Base-by-base conservation (phyloP, 495 filamentous ascomycete species). In the Saxophila tyrrhenica region DNA sequence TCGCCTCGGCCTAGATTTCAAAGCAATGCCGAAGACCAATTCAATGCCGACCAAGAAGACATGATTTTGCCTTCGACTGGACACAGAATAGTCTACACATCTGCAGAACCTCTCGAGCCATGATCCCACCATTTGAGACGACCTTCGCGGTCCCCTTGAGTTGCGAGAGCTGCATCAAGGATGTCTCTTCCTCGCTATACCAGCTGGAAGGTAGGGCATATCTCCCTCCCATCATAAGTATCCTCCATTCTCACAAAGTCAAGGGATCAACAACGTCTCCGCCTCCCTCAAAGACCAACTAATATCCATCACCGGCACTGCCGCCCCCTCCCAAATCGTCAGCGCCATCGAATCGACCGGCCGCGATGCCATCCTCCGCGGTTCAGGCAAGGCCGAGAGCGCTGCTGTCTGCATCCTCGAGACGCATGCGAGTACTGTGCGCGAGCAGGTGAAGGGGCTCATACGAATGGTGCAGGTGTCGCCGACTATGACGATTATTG, bases 381-480 rank as follows among this genome's bases (percentile, higher is more conserved):
- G 92, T 24, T 89, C 85, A 47, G 92, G 92, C 45, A 75, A 76
- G 46, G 80, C 89, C 58, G 82, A 96, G 65, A 86, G 87, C 91
- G 89, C 91, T 21, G 92, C 92, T 32, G 92, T 98, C 32, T 94
- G 88, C 69, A 97, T 98, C 65, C 83, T 97, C 57, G 91, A 98
- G 72, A 94, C 88, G 24, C 91, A 94, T 69, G 3, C 55, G 1
- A 2, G 21, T 3, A 51, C 64, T 39, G 67, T 71, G 39, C 48
- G 49, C 32, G 60, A 70, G 51, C 55, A 64, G 39, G 69, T 72
- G n/a, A 62, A 63, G 17, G 69, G 69, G 25, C 62, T 72, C 1
- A 63, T 65, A 23, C 65, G 69, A 51, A 70, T 72, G 68, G 69
- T 72, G 49, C 69, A 72, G 50, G 69, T 72, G 20, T 46, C 61